A percentile compares a stretch with the other conserved stretches of the same genome.
These are phyloP conservation scores for Gentiana dahurica DNA, from an alignment of 257 asterid species.

Conservation along the genomic window DNA sequence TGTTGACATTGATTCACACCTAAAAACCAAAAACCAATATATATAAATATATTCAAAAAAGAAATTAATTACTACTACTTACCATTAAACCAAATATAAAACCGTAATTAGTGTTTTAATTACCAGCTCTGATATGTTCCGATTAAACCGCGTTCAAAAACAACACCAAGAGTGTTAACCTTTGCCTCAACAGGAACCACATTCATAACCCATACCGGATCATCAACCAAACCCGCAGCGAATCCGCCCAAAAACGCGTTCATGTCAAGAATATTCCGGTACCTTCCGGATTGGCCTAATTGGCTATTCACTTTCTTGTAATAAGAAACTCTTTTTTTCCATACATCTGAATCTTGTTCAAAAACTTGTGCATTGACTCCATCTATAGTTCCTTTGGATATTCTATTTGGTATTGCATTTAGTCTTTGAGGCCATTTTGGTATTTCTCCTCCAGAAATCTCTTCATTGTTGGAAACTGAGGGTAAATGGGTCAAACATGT, in stretches of 20 bases:
- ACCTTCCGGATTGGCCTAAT: constrained; percentile 49
- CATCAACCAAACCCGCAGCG: constrained; percentile 46
- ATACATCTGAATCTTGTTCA: constrained; percentile 37
- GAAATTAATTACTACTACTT: not conserved
- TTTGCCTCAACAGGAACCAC: constrained; percentile 61
- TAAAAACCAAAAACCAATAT: constrained; percentile 10
- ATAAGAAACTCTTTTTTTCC: constrained; percentile 62
- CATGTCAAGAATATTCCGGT: constrained; percentile 75
- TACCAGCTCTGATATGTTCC: constrained; percentile 90
- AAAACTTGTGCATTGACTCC: constrained; percentile 35
- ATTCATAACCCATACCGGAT: constrained; percentile 88
- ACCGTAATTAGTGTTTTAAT: too few species aligned
- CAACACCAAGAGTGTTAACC: constrained; percentile 54
- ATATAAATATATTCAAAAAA: not conserved
- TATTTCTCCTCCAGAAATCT: constrained; percentile 54
- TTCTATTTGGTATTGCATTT: constrained; percentile 56
- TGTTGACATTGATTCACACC: constrained; percentile 98
- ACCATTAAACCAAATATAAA: not conserved
- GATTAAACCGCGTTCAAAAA: constrained; percentile 74
- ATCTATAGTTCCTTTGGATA: constrained; percentile 36
- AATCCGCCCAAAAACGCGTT: constrained; percentile 81
- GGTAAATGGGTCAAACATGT: constrained; percentile 74
- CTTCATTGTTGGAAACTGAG: constrained; percentile 31
- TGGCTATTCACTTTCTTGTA: constrained; percentile 56
- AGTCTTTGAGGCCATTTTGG: constrained; percentile 68